These are phyloP conservation scores for Jamesozyma jinghongensis DNA, from an alignment of 805 yeast genomes.

Conservation along the genomic window DNA sequence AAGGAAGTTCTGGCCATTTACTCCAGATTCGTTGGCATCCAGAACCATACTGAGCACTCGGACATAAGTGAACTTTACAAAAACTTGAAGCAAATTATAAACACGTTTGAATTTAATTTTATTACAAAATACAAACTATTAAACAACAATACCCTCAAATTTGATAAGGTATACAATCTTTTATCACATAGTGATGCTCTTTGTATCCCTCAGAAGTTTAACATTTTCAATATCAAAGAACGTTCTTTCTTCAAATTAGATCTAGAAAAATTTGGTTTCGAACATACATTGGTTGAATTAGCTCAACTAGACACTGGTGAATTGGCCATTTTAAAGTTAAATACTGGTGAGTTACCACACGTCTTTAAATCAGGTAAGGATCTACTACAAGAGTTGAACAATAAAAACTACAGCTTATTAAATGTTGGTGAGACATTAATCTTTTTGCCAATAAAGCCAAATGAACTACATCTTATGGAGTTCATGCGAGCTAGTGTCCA, in stretches of 20 bases:
- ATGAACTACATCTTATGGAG: constrained; percentile 15
- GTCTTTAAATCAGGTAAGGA: constrained; percentile 4
- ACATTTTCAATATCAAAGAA: constrained; percentile 9
- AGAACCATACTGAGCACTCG: not conserved
- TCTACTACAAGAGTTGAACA: constrained; percentile 9
- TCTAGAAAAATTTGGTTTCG: constrained; percentile 10
- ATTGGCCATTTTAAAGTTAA: constrained; percentile 22
- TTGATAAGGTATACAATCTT: constrained; percentile 20
- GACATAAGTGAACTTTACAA: constrained; percentile 1
- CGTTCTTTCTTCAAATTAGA: constrained; percentile 19
- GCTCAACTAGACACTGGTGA: constrained; percentile 20
- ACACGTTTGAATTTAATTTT: constrained; percentile 5
- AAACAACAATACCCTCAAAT: constrained; percentile 9
- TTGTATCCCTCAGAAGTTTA: constrained; percentile 15
- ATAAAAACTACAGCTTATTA: constrained; percentile 9
- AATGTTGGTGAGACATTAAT: constrained; percentile 22
- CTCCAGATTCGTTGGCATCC: not conserved
- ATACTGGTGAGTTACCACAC: constrained; percentile 13
- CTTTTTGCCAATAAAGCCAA: constrained; percentile 19
- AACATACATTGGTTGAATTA: constrained; percentile 18
- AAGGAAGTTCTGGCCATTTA: not conserved
- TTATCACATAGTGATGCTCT: constrained; percentile 14
- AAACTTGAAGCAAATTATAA: constrained; percentile 1
- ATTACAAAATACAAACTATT: constrained; percentile 7
- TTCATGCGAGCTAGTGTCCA: constrained; percentile 7